Percentiles rank a stretch among this genome's conserved stretches.
phyloP scores from a whole-genome alignment of 2,329 filamentous ascomycete genomes.

The Colletotrichum lindemuthianum region DNA sequence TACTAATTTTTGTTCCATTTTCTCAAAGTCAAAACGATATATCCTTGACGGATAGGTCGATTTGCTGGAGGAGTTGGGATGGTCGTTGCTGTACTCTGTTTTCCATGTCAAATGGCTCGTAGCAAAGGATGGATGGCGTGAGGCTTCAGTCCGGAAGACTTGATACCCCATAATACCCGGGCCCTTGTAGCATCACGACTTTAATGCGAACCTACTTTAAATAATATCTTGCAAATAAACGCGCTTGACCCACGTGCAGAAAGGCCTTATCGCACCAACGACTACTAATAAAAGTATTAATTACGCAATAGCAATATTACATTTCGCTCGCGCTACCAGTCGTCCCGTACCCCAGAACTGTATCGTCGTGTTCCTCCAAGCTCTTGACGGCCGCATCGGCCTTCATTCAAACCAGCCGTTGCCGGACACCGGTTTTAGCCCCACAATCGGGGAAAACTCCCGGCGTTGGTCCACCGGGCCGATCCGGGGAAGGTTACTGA shows the following conservation, averaged over 20 bases:
- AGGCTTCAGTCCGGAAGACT: conserved; percentile 8
- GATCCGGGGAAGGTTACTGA: conserved; percentile 7
- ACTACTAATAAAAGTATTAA: fast-evolving
- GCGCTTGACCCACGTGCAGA: too few species aligned
- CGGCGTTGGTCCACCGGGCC: conserved; percentile 1
- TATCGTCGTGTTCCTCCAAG: too few species aligned
- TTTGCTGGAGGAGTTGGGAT: not conserved
- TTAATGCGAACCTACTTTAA: not conserved
- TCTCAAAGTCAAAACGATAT: not conserved
- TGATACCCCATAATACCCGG: conserved; percentile 25
- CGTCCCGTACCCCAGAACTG: too few species aligned
- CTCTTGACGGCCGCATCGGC: too few species aligned
- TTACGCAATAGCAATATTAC: too few species aligned
- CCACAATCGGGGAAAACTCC: not conserved
- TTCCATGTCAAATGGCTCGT: not conserved
- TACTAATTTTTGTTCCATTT: too few species aligned
- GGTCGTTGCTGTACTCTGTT: not conserved
- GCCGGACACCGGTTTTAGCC: not conserved
- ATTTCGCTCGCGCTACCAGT: too few species aligned
- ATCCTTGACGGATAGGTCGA: conserved; percentile 1
- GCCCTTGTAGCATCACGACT: not conserved
- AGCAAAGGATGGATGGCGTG: conserved; percentile 7
- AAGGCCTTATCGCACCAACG: too few species aligned
- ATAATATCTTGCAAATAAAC: too few species aligned
- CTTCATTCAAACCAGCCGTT: too few species aligned